phyloP scores from a whole-genome alignment of 164 flowering plant species.

The Aristolochia fimbriata region DNA sequence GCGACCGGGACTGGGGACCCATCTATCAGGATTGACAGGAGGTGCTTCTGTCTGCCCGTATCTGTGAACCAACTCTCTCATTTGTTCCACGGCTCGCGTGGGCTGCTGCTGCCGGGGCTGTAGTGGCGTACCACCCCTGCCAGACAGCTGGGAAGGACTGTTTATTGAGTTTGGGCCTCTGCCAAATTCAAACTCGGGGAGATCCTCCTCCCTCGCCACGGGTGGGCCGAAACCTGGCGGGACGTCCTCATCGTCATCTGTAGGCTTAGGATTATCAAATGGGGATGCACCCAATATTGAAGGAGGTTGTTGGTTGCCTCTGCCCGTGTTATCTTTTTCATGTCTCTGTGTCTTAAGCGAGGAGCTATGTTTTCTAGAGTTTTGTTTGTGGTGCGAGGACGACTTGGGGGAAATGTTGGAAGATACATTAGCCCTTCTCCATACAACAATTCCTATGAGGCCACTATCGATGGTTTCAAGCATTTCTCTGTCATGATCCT shows the following conservation, averaged over 20 bases:
- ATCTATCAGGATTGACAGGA: slow-evolving; percentile 2
- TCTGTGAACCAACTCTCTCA: slow-evolving; percentile 65
- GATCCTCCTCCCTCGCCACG: slow-evolving; percentile 62
- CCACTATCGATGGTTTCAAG: slow-evolving; percentile 53
- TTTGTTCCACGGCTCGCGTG: slow-evolving; percentile 44
- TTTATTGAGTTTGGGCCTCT: slow-evolving; percentile 20
- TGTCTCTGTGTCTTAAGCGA: slow-evolving; percentile 34
- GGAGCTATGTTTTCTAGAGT: slow-evolving; percentile 32
- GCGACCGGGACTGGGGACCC: slow-evolving; percentile 5
- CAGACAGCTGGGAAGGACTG: slow-evolving; percentile 6
- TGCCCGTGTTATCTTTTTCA: slow-evolving; percentile 26
- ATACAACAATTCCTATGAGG: slow-evolving; percentile 85
- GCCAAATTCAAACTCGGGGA: slow-evolving; percentile 83
- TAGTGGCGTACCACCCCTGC: slow-evolving; percentile 2
- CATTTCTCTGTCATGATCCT: slow-evolving; percentile 34
- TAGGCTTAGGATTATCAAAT: slow-evolving; percentile 5
- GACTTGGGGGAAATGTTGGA: slow-evolving; percentile 55
- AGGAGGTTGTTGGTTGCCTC: slow-evolving; percentile 6
- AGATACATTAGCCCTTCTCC: slow-evolving; percentile 66
- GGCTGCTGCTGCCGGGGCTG: slow-evolving; percentile 9
- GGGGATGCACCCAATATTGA: slow-evolving; percentile 13
- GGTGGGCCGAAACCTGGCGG: slow-evolving; percentile 96
- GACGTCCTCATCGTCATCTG: slow-evolving; percentile 56
- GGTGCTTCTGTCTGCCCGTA: slow-evolving; percentile 45
- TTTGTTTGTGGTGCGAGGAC: slow-evolving; percentile 47